Percentiles rank a stretch among this genome's conserved stretches.
These are phyloP conservation scores for Globisporangium nodosum DNA, from an alignment of 352 stramenopile species.

Conservation along the genomic window DNA sequence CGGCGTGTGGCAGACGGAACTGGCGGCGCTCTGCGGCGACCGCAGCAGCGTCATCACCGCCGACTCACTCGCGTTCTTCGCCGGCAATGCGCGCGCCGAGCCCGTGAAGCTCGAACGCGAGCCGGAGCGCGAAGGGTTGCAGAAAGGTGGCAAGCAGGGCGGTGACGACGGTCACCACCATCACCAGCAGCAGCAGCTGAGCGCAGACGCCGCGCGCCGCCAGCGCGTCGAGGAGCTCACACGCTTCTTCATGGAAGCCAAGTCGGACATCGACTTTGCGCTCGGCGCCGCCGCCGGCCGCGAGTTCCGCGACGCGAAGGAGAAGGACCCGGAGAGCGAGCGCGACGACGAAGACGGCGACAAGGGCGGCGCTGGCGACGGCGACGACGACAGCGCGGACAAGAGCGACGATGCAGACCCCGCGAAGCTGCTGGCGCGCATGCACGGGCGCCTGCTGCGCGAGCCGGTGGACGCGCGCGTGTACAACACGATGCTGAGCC, in stretches of 20 bases:
- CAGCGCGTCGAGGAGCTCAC: constrained; percentile 85
- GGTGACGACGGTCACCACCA: background rate
- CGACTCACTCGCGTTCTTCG: constrained; percentile 73
- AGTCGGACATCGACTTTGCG: constrained; percentile 87
- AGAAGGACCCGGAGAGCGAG: constrained; percentile 61
- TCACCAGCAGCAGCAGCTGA: constrained; percentile 55
- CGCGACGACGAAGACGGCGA: constrained; percentile 57
- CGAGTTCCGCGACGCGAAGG: constrained; percentile 63
- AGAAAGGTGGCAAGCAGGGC: constrained; percentile 24
- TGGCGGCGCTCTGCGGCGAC: constrained; percentile 67
- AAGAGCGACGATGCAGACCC: constrained; percentile 41
- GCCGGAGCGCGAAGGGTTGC: constrained; percentile 25
- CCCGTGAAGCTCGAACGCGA: constrained; percentile 71
- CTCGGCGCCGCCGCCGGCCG: constrained; percentile 60
- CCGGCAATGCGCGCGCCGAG: constrained; percentile 46
- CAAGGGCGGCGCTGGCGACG: constrained; percentile 47
- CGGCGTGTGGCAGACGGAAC: constrained; percentile 30
- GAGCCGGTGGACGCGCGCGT: constrained; percentile 75
- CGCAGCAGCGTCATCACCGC: constrained; percentile 65
- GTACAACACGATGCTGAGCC: constrained; percentile 66
- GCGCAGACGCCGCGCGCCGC: constrained; percentile 62
- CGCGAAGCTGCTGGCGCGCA: constrained; percentile 29
- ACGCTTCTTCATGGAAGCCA: constrained; percentile 88
- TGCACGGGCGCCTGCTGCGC: constrained; percentile 50
- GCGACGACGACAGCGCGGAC: constrained; percentile 58